These are phyloP conservation scores for Metschnikowia cubensis DNA, from an alignment of 805 yeast species.

Conservation along the genomic window DNA sequence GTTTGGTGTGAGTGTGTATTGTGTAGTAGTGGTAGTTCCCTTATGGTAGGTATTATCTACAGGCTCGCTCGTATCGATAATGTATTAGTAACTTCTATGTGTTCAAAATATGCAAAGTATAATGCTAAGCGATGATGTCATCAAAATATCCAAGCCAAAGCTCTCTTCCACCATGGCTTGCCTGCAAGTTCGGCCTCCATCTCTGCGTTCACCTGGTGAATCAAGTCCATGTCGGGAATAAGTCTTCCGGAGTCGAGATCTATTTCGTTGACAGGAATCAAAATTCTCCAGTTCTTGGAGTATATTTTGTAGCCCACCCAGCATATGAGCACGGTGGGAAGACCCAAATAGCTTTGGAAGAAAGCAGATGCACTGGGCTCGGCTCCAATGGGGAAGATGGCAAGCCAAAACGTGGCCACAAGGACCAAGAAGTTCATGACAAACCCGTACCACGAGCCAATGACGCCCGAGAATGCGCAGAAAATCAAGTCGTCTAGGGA, in stretches of 20 bases:
- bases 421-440: conserved; percentile 21
- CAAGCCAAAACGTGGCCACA: conserved; percentile 26
- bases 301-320: conserved; percentile 24
- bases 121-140: neutral
- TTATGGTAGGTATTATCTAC: too few species aligned
- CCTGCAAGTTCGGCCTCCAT: conserved; percentile 7
- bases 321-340: conserved; percentile 21
- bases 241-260: conserved; percentile 27
- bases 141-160: conserved; percentile 7
- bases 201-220: conserved; percentile 23
- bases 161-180: conserved; percentile 13
- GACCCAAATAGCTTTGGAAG: conserved; percentile 26
- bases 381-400: conserved; percentile 25
- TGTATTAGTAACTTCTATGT: neutral
- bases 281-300: conserved; percentile 18
- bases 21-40: too few species aligned
- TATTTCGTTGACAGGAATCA: conserved; percentile 20
- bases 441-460: conserved; percentile 25
- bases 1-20: neutral
- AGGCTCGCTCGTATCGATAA: too few species aligned
- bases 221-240: conserved; percentile 21
- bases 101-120: neutral
- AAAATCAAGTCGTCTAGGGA: conserved; percentile 49
- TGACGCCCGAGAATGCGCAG: conserved; percentile 44
- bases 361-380: conserved; percentile 20